Evolutionary conservation across 2,329 filamentous ascomycete genomes (phyloP).

Genomic region (Paecilomyces fulvus): DNA sequence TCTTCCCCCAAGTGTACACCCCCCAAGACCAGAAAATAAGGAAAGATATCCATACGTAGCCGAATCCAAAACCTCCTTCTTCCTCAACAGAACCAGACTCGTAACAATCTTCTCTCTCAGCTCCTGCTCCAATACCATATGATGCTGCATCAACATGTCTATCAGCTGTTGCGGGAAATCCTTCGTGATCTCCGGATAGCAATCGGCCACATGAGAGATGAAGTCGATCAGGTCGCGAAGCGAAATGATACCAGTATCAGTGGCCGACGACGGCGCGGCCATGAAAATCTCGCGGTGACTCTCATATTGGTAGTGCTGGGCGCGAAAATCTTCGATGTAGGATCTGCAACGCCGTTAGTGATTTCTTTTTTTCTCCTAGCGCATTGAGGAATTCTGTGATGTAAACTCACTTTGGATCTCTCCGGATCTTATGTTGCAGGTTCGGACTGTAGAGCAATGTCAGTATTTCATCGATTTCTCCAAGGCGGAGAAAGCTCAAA

Average conservation of each 20-base stretch:
- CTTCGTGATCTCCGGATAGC: conserved; percentile 73
- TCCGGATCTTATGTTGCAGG: conserved; percentile 82
- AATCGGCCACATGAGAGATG: conserved; percentile 86
- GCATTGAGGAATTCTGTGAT: not conserved
- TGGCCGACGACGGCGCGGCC: conserved; percentile 67
- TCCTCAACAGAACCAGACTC: conserved; percentile 74
- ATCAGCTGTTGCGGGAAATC: conserved; percentile 75
- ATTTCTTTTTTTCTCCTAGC: not conserved
- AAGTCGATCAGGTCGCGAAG: conserved; percentile 90
- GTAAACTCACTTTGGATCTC: conserved; percentile 63
- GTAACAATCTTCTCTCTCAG: conserved; percentile 90
- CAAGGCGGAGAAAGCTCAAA: conserved; percentile 12
- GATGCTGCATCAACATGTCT: conserved; percentile 70
- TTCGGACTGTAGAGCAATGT: conserved; percentile 50
- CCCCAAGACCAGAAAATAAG: not conserved
- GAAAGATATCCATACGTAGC: conserved; percentile 40
- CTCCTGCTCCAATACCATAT: conserved; percentile 72
- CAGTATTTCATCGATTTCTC: conserved; percentile 12
- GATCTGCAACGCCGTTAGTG: conserved; percentile 45
- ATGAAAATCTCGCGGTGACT: conserved; percentile 87
- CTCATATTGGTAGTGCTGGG: conserved; percentile 87
- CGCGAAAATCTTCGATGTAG: conserved; percentile 80
- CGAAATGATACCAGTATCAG: conserved; percentile 69
- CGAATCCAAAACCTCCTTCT: conserved; percentile 89
- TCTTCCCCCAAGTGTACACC: not conserved